phyloP scores from a whole-genome alignment of 2,329 filamentous ascomycete genomes.

The Penicillium sp. region DNA sequence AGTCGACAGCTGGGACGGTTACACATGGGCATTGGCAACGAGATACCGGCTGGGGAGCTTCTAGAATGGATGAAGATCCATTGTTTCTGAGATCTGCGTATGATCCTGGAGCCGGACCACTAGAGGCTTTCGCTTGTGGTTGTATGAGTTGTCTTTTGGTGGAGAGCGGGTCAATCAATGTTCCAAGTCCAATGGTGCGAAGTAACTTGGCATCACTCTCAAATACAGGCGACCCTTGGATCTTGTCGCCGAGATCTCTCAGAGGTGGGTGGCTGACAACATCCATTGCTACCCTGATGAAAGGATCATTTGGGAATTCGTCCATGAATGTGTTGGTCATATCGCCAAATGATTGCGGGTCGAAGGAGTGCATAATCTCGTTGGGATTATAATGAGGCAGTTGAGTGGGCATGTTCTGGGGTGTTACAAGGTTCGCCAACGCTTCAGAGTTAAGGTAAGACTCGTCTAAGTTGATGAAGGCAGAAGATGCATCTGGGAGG shows the following conservation, averaged over 20 bases:
- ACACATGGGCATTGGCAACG: background rate
- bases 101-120: background rate
- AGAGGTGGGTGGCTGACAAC: background rate
- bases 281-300: background rate
- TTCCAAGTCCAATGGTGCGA: background rate
- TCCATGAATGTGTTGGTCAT: background rate
- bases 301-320: background rate
- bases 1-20: background rate
- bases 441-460: background rate
- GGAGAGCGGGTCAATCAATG: background rate
- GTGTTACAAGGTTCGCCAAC: no score
- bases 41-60: background rate
- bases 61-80: background rate
- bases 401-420: background rate
- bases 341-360: background rate
- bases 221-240: background rate
- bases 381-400: background rate
- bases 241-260: background rate
- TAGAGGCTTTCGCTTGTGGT: background rate
- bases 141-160: background rate
- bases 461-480: background rate
- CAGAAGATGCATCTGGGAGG: background rate
- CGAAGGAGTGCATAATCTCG: background rate
- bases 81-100: background rate
- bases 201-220: background rate